Base-by-base conservation (phyloP, 495 filamentous ascomycete genomes). In the Pyronema domesticum region DNA sequence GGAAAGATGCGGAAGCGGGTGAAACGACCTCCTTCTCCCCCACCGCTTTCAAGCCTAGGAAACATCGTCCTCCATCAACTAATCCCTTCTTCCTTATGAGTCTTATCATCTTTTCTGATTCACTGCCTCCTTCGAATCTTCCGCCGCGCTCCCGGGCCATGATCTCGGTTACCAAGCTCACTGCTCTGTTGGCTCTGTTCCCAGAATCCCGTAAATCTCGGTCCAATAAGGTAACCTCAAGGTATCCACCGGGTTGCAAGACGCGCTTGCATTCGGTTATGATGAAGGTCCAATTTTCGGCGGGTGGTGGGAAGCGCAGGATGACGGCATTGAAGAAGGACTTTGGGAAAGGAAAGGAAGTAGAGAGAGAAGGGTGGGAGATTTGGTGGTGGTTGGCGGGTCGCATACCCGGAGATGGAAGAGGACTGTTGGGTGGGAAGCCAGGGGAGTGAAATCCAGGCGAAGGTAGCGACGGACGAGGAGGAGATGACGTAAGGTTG, bases 181-280 rank as follows among this genome's bases (percentile, higher is more conserved):
- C 80, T 0, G 86, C 80, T 54, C 80, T 78, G 9, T 88, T 77
- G 3, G 83, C 80, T 46, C 76, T 76, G 55, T 76, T 81, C 10
- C 89, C 80, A 82, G 95, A 84, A 66, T 94, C 82, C 61, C 93
- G 78, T 71, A 96, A 74, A 65, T 93, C 82, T 36, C 89, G 73
- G 60, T 95, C 86, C 8, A 95, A 73, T 57, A 94, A 73, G 52
- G 81, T 82, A 67, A 94, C 73, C 64, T 94, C 91, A 18, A 99
- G 73, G 59, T 88, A 89, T 2, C 91, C 91, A 8, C 86, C 88
- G 0, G 89, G 83, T 54, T 86, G 82, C 4, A 99, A 75, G 7
- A 96, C 91, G 3, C 91, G 81, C 60, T 86, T 88, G 61, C 86
- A 85, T 69, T 99, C 89, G 0, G 81, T 82, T 8, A 65, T 55